Conservation (phyloP, 768 basidiomycete species). For the Tulasnella sp. region DNA sequence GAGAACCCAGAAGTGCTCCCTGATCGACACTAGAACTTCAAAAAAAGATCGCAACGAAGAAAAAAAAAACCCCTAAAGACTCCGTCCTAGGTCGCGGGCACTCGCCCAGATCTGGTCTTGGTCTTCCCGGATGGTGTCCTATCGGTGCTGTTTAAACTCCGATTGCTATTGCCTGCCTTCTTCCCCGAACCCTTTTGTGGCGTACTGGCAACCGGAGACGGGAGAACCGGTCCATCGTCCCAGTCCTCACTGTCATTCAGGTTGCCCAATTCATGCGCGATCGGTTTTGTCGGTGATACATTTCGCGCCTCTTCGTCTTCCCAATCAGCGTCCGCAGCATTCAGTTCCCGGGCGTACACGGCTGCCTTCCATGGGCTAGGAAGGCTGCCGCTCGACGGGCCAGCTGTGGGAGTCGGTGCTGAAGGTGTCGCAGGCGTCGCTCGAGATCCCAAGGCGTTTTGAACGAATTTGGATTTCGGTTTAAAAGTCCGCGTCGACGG, state of each 20-base stretch:
- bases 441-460: slow-evolving; percentile 1
- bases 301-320: slow-evolving; percentile 1
- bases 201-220: slow-evolving; percentile 20
- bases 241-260: slow-evolving; percentile 11
- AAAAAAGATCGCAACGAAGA: not conserved
- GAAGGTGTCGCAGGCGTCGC: not conserved
- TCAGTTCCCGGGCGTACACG: slow-evolving; percentile 17
- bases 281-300: slow-evolving; percentile 1
- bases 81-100: not conserved
- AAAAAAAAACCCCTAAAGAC: not conserved
- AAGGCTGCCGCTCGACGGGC: not conserved
- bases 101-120: not conserved
- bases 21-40: not conserved
- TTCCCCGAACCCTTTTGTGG: slow-evolving; percentile 12
- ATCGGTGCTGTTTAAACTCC: slow-evolving; percentile 2
- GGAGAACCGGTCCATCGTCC: slow-evolving; percentile 13
- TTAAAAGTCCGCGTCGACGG: not conserved
- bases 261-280: slow-evolving; percentile 10
- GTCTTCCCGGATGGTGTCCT: slow-evolving; percentile 3
- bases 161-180: not conserved
- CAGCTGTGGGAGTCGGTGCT: not conserved
- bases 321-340: slow-evolving; percentile 25
- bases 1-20: not conserved
- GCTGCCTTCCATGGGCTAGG: slow-evolving; percentile 8
- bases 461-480: slow-evolving; percentile 15